These are phyloP conservation scores for Grigorovia humatica DNA, from an alignment of 805 yeast genomes.

Conservation along the genomic window DNA sequence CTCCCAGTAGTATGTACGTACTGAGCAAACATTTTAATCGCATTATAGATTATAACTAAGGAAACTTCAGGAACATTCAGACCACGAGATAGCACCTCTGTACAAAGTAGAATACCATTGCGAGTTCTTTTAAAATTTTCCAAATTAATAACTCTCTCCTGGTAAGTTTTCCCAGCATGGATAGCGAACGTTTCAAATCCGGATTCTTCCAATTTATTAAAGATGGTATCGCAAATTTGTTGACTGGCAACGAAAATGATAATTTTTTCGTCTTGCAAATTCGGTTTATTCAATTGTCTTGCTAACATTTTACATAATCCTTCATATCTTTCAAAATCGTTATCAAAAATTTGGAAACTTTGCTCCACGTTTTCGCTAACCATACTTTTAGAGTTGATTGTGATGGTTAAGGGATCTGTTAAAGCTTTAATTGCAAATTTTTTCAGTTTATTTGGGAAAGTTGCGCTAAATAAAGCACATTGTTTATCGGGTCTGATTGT, in stretches of 20 bases:
- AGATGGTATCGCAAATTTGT: slow-evolving; percentile 66
- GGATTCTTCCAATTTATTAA: slow-evolving; percentile 39
- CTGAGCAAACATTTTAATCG: slow-evolving; percentile 86
- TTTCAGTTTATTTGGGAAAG: slow-evolving; percentile 78
- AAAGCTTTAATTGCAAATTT: slow-evolving; percentile 58
- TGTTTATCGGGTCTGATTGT: slow-evolving; percentile 80
- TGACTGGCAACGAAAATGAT: slow-evolving; percentile 85
- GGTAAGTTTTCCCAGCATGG: slow-evolving; percentile 89
- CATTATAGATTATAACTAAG: slow-evolving; percentile 70
- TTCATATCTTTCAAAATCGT: slow-evolving; percentile 45
- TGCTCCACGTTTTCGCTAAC: slow-evolving; percentile 79
- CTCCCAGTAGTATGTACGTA: slow-evolving; percentile 94
- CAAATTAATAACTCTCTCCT: slow-evolving; percentile 68
- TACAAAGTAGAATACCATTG: slow-evolving; percentile 64
- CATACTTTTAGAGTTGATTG: slow-evolving; percentile 69
- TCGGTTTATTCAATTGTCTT: slow-evolving; percentile 14
- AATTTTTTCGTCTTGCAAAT: slow-evolving; percentile 36
- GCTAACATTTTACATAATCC: slow-evolving; percentile 48
- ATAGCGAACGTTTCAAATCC: slow-evolving; percentile 51
- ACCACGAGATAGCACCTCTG: slow-evolving; percentile 93
- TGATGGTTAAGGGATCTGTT: slow-evolving; percentile 57
- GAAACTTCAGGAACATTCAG: slow-evolving; percentile 81
- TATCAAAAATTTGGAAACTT: slow-evolving; percentile 47
- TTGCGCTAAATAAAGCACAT: slow-evolving; percentile 86
- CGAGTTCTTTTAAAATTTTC: slow-evolving; percentile 55